A percentile compares a stretch with the other conserved stretches of the same genome.
phyloP scores from a whole-genome alignment of 306 rosid species.

The Myrica gale region DNA sequence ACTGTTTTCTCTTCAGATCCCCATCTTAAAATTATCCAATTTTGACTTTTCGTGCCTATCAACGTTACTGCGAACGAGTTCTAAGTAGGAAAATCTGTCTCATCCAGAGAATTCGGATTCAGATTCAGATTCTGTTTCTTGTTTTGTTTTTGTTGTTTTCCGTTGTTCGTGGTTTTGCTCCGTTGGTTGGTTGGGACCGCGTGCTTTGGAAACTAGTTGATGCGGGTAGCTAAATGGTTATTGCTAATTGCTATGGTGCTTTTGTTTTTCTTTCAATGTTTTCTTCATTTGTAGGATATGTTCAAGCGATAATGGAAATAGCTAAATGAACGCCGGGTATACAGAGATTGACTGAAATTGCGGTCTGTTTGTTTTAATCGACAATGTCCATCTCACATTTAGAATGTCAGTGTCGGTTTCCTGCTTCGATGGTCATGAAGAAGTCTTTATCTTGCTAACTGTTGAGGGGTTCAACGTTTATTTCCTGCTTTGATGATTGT shows the following conservation, averaged over 20 bases:
- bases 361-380: background rate
- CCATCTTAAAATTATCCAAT: conserved; percentile 21
- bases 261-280: background rate
- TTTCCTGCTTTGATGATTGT: background rate
- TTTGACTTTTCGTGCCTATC: conserved; percentile 27
- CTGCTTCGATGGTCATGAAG: background rate
- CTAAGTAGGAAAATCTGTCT: conserved; percentile 10
- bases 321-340: background rate
- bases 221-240: background rate
- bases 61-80: conserved; percentile 15
- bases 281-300: background rate
- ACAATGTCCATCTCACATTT: background rate
- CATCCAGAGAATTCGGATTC: background rate
- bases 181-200: too few species aligned
- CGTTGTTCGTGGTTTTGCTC: background rate
- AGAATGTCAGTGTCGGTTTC: background rate
- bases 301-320: background rate
- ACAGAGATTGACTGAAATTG: background rate
- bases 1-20: conserved; percentile 59
- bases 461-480: background rate
- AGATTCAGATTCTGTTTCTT: conserved; percentile 24
- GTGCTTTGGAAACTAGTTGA: background rate
- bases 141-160: background rate
- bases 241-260: background rate
- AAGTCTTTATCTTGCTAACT: background rate